Evolutionary conservation across 23 red algal species (phyloP).

Genomic region (Gracilaria domingensis): DNA sequence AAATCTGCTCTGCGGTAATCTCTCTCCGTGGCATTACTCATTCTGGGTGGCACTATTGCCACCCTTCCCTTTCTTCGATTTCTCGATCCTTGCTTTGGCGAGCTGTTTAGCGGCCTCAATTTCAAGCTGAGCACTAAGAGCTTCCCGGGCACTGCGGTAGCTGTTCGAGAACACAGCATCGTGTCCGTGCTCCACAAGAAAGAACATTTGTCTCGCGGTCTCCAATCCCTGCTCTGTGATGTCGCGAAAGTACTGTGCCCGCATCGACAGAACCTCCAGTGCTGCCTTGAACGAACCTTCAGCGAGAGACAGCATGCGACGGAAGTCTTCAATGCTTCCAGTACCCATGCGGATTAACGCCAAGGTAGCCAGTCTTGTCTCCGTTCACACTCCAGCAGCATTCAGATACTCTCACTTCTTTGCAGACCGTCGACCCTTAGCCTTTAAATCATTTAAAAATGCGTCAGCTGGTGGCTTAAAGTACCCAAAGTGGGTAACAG

Average conservation of each 20-base stretch:
- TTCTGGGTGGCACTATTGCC: not conserved
- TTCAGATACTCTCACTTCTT: constrained; percentile 15
- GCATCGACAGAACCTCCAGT: not conserved
- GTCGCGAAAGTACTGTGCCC: constrained; percentile 34
- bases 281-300: not conserved
- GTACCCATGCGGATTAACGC: too few species aligned
- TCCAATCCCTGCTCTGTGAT: constrained; percentile 18
- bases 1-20: not conserved
- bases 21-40: not conserved
- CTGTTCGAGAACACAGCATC: constrained; percentile 23
- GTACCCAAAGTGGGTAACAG: too few species aligned
- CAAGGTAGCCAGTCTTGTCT: not conserved
- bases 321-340: not conserved
- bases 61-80: not conserved
- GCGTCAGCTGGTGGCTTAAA: too few species aligned
- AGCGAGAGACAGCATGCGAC: not conserved
- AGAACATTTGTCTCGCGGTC: not conserved
- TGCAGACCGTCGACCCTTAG: too few species aligned
- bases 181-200: constrained; percentile 18
- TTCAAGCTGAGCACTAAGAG: not conserved
- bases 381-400: constrained; percentile 48
- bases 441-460: too few species aligned
- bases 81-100: not conserved
- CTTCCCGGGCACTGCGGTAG: not conserved
- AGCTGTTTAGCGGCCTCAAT: not conserved